phyloP scores from a whole-genome alignment of 2,329 filamentous ascomycete species.

The Pseudofabraea citricarpa region DNA sequence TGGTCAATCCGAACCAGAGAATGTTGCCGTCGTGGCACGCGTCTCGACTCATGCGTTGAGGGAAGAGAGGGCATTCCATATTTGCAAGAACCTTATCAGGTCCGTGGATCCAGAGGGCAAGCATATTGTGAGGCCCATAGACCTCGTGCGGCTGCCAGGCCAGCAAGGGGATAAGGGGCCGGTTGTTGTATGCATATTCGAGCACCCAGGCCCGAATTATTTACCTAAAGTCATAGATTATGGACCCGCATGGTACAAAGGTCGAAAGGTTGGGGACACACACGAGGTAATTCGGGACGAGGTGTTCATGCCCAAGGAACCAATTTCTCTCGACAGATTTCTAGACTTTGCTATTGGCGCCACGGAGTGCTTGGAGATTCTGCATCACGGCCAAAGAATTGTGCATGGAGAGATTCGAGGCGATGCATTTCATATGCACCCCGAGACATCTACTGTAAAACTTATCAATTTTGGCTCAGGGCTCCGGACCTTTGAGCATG shows the following conservation, averaged over 20 bases:
- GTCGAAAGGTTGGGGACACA: slow-evolving; percentile 46
- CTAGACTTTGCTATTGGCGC: slow-evolving; percentile 90
- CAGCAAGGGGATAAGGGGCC: slow-evolving; percentile 63
- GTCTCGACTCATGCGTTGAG: slow-evolving; percentile 78
- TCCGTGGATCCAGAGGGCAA: slow-evolving; percentile 67
- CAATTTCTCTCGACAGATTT: slow-evolving; percentile 70
- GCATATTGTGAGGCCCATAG: slow-evolving; percentile 77
- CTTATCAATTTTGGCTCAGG: slow-evolving; percentile 85
- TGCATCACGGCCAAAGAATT: slow-evolving; percentile 84
- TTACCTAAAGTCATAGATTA: slow-evolving; percentile 68
- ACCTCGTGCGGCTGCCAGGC: slow-evolving; percentile 67
- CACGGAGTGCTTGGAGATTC: slow-evolving; percentile 76
- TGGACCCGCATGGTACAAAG: slow-evolving; percentile 68
- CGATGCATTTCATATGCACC: slow-evolving; percentile 85
- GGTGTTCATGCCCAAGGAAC: slow-evolving; percentile 45
- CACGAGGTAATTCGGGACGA: slow-evolving; percentile 24
- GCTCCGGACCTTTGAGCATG: slow-evolving; percentile 83
- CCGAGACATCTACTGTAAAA: slow-evolving; percentile 66
- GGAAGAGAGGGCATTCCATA: slow-evolving; percentile 83
- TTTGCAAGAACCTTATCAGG: slow-evolving; percentile 66
- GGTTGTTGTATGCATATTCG: slow-evolving; percentile 78
- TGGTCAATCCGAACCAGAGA: slow-evolving; percentile 7
- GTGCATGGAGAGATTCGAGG: slow-evolving; percentile 88
- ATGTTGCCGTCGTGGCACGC: slow-evolving; percentile 64
- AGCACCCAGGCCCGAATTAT: slow-evolving; percentile 70